Evolutionary conservation across 176 grass and related monocot genomes (phyloP).

Genomic region (Oryza longistaminata): DNA sequence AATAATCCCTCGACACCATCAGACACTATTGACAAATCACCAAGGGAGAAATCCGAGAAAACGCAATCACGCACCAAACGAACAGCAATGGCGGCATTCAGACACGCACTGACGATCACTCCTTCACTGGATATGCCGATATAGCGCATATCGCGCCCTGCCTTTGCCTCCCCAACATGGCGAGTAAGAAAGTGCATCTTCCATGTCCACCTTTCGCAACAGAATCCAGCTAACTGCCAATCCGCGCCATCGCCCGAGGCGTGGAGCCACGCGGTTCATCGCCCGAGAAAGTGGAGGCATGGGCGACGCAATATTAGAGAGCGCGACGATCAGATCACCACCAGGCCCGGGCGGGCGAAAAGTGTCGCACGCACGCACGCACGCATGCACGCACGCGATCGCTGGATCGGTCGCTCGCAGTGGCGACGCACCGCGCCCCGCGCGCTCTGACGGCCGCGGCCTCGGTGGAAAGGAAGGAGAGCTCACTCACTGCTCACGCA

Average conservation of each 20-base stretch:
- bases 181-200: neutral
- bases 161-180: neutral
- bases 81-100: neutral
- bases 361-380: neutral
- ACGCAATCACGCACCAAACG: neutral
- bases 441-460: neutral
- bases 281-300: slow-evolving; percentile 57
- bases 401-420: slow-evolving; percentile 16
- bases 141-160: neutral
- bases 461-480: neutral
- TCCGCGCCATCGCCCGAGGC: slow-evolving; percentile 13
- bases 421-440: neutral
- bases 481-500: too few species aligned
- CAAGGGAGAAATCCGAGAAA: too few species aligned
- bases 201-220: neutral
- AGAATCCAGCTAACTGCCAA: slow-evolving; percentile 19
- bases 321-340: neutral
- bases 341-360: neutral
- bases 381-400: neutral
- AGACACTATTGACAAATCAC: neutral
- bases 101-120: neutral
- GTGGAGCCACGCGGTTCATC: slow-evolving; percentile 25
- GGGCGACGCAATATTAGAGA: slow-evolving; percentile 41
- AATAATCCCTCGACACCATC: neutral
- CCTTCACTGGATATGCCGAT: neutral